Evolutionary conservation across 306 rosid species (phyloP), one percentile per base, ranked within the genome.

Genomic region (Ormosia emarginata): DNA sequence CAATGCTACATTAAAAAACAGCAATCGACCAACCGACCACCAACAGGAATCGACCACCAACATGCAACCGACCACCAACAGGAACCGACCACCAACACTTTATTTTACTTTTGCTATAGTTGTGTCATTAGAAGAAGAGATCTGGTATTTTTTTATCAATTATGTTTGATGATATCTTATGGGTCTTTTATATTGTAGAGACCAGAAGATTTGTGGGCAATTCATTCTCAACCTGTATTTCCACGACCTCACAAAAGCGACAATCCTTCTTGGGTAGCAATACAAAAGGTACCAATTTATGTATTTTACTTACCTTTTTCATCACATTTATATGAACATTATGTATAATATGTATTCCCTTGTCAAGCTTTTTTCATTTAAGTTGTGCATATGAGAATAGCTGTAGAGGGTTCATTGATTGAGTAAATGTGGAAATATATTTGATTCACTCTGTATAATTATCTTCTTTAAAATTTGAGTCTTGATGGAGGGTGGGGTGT

Each of bases 131-230:
- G 65, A 71, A 72, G 40, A 85, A 72, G 78, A 30, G 39, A 36
- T 8, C 30, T 61, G 56, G 11, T 50, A 43, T 2, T 76, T 66
- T 61, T n/a, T 43, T 17, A 8, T 53, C 33, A 49, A 18, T 71
- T 15, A 5, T 66, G 34, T 43, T 81, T 32, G 33, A 14, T 77
- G 63, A 53, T 52, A 78, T 66, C 81, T 62, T 57, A 81, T 77
- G 79, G 55, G 41, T 68, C 36, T 79, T 10, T 76, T 30, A 41
- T 85, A 74, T 66, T 84, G 79, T 63, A 95, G 99, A 93, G 83
- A 85, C 99, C 98, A 69, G 97, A 92, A 47, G 95, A 95, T 86
- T 86, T 95, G 87, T 95, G 99, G 99, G 92, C 90, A 86, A 77
- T 92, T 80, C 95, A 95, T 89, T 92, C 98, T 74, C 88, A 67